Base-by-base conservation (phyloP, 208 protist genomes). In the Acanthamoeba quina region DNA sequence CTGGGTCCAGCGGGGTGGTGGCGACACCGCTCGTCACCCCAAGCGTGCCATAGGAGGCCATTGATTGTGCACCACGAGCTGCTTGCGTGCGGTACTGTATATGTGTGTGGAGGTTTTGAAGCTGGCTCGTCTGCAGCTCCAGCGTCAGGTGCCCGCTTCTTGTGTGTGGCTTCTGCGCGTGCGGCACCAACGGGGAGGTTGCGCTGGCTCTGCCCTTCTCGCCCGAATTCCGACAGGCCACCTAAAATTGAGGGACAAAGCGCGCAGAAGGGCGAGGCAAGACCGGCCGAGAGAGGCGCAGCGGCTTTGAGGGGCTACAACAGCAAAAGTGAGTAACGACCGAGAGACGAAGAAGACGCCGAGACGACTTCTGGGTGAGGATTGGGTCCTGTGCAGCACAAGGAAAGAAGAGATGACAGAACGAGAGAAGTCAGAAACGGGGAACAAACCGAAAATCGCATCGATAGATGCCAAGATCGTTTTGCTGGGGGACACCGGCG, bases 401-500 rank as follows among this genome's bases (percentile, higher is more conserved):
- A 56, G 52, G 0, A 56, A 15, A 19, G 13, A 34, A 76, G 41
- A 24, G 13, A 83, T 56, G 74, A 83, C 74, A 83, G 44, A 83
- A 83, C 74, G 74, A 34, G 74, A 83, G 74, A 83, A 83, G 47
- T 83, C 74, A 83, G 74, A 83, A 70, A 29, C 64, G 11, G 74
- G 74, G 10, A 56, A 26, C 74, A 83, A 83, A 83, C 47, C 74
- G 19, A 90, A 90, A 70, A 52, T 90, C 26, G 82, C 82, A 5
- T 56, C 64, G 13, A 54, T 70, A 60, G 94, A 95, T 62, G 74
- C 78, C 10, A 95, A 96, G 93, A 64, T 96, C 24, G 95, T 96
- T 24, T 58, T 96, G 19, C 64, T 96, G 56, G 95, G 95, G 37
- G 82, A 88, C 37, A 91, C 94, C 21, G 93, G 94, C 44, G 91